phyloP scores from a whole-genome alignment of 257 asterid genomes.

The Solanum microdontum region DNA sequence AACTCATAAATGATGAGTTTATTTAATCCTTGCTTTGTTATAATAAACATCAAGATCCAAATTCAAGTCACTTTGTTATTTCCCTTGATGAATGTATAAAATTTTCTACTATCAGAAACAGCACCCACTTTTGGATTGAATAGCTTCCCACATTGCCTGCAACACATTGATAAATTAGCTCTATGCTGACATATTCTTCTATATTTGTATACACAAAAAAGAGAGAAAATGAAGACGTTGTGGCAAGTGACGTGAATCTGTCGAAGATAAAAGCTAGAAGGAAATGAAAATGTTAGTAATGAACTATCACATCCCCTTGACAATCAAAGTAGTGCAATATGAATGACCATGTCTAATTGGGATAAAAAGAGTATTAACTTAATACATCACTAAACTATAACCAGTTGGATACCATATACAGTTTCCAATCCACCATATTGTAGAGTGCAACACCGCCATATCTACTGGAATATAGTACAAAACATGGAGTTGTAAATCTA shows the following conservation, averaged over 20 bases:
- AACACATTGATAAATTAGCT: not conserved
- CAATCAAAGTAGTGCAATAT: too few species aligned
- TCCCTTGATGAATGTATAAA: not conserved
- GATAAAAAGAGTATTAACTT: too few species aligned
- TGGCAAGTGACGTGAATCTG: too few species aligned
- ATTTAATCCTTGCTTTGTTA: not conserved
- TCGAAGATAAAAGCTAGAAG: too few species aligned
- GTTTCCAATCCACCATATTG: too few species aligned
- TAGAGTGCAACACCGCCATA: not conserved
- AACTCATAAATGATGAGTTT: not conserved
- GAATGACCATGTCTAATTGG: too few species aligned
- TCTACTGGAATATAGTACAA: not conserved
- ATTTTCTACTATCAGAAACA: not conserved
- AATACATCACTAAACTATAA: too few species aligned
- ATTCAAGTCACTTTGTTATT: not conserved
- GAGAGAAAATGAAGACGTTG: too few species aligned
- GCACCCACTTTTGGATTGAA: slow-evolving; percentile 38
- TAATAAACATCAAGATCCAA: not conserved
- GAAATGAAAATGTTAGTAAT: too few species aligned
- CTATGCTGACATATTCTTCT: not conserved
- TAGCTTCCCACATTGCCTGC: slow-evolving; percentile 74
- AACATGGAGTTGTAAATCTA: not conserved
- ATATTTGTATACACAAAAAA: too few species aligned
- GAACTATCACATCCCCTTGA: too few species aligned
- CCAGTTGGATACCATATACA: too few species aligned